Base-by-base conservation (phyloP, 2,329 filamentous ascomycete genomes). In the Diplodia mutila region DNA sequence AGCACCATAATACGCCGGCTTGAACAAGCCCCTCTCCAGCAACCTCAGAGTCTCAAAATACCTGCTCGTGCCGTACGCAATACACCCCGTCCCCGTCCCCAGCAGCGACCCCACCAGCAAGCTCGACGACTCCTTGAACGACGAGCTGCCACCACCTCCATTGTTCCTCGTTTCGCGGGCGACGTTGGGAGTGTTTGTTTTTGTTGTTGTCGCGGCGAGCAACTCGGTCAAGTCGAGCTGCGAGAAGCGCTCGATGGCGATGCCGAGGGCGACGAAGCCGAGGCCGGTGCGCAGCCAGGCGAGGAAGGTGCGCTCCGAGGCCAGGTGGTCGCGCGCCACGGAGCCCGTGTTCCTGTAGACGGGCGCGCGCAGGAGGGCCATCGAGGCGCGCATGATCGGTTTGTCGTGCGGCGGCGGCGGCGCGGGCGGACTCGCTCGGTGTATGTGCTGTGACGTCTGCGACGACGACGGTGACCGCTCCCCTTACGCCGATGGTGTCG, bases 301-400 rank as follows among this genome's bases (percentile, higher is more conserved):
- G 23, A 86, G 79, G 71, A 84, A 85, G 2, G 82, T 86, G 12
- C 84, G 81, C 72, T 86, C 85, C 53, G 81, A 82, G 23, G 85
- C 85, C 39, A 86, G 83, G 68, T 86, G 82, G 71, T 86, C 85
- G 51, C 83, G 81, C 11, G 84, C 83, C 32, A 82, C 78, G 14
- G 80, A 83, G 66, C 83, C 83, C 9, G 81, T 83, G 74, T 85
- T 85, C 67, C 80, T 76, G 72, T 69, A 73, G 66, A 70, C 25
- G 23, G 69, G 69, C 12, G 63, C 66, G 64, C 67, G 65, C 16
- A 70, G 55, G 48, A 67, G 68, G 27, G 52, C 42, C 42, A 8
- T 21, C 37, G 37, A 70, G 52, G 57, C 68, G 64, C 14, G 68
- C 69, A 69, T 72, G 70, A 12, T 37, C 9, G 34, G 11, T 12